Evolutionary conservation across 495 filamentous ascomycete species (phyloP), one percentile per base, ranked within the genome.

Genomic region (Endocarpon pusillum): DNA sequence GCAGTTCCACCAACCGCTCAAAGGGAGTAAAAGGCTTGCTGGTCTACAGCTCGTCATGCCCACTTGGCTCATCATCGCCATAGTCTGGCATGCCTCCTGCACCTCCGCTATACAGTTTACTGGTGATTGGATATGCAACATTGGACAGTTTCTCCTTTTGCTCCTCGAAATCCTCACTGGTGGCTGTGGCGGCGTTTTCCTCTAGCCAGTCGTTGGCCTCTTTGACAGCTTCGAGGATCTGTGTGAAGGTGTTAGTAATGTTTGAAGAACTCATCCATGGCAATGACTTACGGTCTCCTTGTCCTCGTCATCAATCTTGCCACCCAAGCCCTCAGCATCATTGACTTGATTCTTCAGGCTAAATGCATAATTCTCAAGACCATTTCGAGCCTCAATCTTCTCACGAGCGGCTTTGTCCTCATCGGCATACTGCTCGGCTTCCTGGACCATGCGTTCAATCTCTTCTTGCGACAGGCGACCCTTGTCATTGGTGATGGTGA

Each of bases 401-500:
- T 75, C 77, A 52, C 84, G 77, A 49, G 85, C 89, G 35, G 86
- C 87, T 71, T 94, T 93, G 70, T 99, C 89, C 64, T 99, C 89
- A 58, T 91, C 91, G 55, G 87, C 87, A 53, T 82, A 96, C 62
- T 96, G 79, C 74, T 96, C 91, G 27, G 86, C 86, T 62, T 96
- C 86, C 29, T 78, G 70, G 40, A 96, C 75, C 86, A 96, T 96
- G 61, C 86, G 87, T 57, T 94, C 85, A 45, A 96, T 96, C 56
- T 96, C 86, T 57, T 96, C 86, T 58, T 84, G 83, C 43, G 76
- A 78, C 29, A 96, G 73, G 53, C 86, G 87, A 44, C 86, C 86
- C 74, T 94, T 93, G 64, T 94, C 87, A 66, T 96, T 94, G 63
- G 81, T 94, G 57, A 96, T 94, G 57, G 82, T 86, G 55, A 96